Conservation (phyloP, 2,329 filamentous ascomycete genomes). For the Fusarium torulosum region DNA sequence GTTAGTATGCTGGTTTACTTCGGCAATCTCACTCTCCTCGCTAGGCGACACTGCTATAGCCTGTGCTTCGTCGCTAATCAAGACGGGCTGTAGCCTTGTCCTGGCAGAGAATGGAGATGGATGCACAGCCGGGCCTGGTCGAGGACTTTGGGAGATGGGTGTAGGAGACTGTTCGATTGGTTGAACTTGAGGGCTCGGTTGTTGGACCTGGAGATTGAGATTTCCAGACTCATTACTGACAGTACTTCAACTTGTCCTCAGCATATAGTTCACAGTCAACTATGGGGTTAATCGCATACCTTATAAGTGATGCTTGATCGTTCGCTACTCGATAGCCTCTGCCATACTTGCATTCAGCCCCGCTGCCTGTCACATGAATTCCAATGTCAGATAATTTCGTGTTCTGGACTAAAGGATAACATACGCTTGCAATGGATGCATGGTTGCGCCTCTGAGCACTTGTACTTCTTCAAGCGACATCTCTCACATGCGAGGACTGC, state of each 20-base stretch:
- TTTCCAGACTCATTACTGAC: too few relatives aligned
- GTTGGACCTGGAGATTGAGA: background rate
- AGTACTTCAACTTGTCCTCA: too few relatives aligned
- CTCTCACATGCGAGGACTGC: conserved; percentile 12
- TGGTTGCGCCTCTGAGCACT: conserved; percentile 10
- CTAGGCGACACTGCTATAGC: background rate
- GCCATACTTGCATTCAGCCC: conserved; percentile 14
- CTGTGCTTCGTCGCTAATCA: background rate
- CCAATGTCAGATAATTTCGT: background rate
- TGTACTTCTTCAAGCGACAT: conserved; percentile 17
- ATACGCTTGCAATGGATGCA: conserved; percentile 11
- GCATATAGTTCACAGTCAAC: too few relatives aligned
- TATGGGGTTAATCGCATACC: background rate
- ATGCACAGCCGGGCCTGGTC: background rate
- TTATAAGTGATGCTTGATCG: conserved; percentile 1
- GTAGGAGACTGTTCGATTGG: background rate
- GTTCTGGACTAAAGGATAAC: background rate
- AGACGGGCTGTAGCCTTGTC: background rate
- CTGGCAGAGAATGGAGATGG: background rate
- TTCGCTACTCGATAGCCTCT: conserved; percentile 2
- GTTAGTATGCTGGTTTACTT: conserved; percentile 15
- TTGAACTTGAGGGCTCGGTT: background rate
- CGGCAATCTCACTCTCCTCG: conserved; percentile 17
- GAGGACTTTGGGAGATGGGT: conserved; percentile 3
- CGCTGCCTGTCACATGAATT: background rate